Evolutionary conservation across 2,329 filamentous ascomycete genomes (phyloP).

Genomic region (Colletotrichum australisinense): DNA sequence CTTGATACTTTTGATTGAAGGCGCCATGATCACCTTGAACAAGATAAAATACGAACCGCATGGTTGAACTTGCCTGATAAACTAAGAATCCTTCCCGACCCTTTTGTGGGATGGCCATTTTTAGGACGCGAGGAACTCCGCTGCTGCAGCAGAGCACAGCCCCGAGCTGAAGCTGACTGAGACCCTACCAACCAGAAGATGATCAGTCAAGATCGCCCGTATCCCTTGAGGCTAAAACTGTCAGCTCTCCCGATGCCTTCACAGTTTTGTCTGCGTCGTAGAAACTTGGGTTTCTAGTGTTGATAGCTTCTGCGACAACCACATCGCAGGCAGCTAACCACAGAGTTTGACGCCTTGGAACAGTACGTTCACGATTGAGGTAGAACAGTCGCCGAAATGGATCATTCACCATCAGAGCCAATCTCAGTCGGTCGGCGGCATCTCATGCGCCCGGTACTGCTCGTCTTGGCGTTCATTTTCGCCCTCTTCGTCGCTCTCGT

Average conservation of each 20-base stretch:
- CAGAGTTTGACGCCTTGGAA: no score
- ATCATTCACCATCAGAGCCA: not conserved
- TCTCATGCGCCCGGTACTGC: not conserved
- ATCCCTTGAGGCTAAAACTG: not conserved
- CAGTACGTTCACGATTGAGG: no score
- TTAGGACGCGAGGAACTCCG: slow-evolving; percentile 4
- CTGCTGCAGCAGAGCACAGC: not conserved
- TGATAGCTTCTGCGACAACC: no score
- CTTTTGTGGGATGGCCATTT: not conserved
- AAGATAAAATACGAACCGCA: not conserved
- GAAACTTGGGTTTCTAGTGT: not conserved
- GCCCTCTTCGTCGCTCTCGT: not conserved
- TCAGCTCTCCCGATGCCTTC: not conserved
- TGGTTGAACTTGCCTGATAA: not conserved
- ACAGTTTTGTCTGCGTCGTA: no score
- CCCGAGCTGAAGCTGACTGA: not conserved
- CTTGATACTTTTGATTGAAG: not conserved
- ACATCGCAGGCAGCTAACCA: not conserved
- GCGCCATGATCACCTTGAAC: not conserved
- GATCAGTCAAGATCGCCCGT: not conserved
- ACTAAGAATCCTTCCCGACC: not conserved
- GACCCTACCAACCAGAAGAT: not conserved
- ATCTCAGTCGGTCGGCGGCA: not conserved
- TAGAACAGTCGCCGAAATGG: not conserved
- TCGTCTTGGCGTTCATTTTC: not conserved